Evolutionary conservation across 805 yeast species (phyloP).

Genomic region (Myxozyma neglecta): DNA sequence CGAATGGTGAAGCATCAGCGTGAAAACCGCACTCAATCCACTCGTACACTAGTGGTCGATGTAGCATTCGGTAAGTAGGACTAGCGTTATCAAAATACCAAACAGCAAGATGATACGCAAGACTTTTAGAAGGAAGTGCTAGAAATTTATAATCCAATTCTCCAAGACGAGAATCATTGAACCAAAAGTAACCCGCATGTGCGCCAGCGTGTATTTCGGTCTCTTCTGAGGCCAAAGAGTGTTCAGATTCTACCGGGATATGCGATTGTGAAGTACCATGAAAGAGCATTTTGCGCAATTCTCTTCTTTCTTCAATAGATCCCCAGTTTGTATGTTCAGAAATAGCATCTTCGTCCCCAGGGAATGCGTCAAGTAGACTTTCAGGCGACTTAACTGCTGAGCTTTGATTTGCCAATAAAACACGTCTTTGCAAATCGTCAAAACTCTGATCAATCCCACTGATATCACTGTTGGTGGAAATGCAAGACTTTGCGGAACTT

Average conservation of each 20-base stretch:
- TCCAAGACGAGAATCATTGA: slow-evolving; percentile 4
- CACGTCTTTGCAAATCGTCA: not conserved
- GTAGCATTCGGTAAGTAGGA: slow-evolving; percentile 25
- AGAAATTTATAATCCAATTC: slow-evolving; percentile 20
- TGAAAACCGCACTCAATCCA: slow-evolving; percentile 28
- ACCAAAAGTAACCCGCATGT: not conserved
- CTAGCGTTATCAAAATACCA: slow-evolving; percentile 30
- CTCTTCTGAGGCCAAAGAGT: not conserved
- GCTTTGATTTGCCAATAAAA: too few relatives aligned
- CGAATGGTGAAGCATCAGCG: slow-evolving; percentile 12
- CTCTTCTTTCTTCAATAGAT: not conserved
- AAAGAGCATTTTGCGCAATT: not conserved
- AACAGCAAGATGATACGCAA: slow-evolving; percentile 9
- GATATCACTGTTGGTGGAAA: not conserved
- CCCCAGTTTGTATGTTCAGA: not conserved
- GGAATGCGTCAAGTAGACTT: too few relatives aligned
- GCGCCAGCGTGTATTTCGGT: not conserved
- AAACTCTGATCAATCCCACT: slow-evolving; percentile 2
- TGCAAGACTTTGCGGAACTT: too few relatives aligned
- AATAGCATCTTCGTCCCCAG: too few relatives aligned
- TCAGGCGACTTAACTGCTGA: too few relatives aligned
- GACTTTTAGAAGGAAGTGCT: slow-evolving; percentile 21
- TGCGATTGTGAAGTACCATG: not conserved
- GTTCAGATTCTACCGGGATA: not conserved
- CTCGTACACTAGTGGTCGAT: slow-evolving; percentile 23